phyloP scores from a whole-genome alignment of 306 rosid genomes.

The Mimosa pudica region DNA sequence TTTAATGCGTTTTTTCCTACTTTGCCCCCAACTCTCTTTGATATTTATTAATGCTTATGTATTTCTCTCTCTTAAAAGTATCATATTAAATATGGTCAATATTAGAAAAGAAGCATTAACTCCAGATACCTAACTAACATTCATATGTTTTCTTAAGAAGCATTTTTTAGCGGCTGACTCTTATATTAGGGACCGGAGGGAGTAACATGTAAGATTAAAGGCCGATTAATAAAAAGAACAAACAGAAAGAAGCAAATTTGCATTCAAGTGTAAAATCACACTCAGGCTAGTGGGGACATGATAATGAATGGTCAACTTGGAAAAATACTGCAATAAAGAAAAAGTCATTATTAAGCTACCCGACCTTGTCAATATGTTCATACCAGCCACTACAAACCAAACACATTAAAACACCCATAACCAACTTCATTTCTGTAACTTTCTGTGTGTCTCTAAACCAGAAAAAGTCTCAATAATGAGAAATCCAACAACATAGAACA shows the following conservation, averaged over 20 bases:
- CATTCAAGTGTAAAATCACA: not conserved
- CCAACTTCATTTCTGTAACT: not conserved
- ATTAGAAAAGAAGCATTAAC: too few relatives aligned
- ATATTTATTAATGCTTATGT: too few relatives aligned
- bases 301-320: slow-evolving; percentile 40
- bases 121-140: too few relatives aligned
- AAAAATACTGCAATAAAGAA: slow-evolving; percentile 32
- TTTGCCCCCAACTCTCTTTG: too few relatives aligned
- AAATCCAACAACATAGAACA: slow-evolving; percentile 1
- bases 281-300: not conserved
- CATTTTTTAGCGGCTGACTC: too few relatives aligned
- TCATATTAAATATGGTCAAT: too few relatives aligned
- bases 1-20: too few relatives aligned
- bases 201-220: not conserved
- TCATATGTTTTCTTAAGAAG: too few relatives aligned
- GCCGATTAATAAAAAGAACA: not conserved
- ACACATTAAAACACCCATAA: slow-evolving; percentile 29
- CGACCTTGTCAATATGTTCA: slow-evolving; percentile 28
- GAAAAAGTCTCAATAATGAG: slow-evolving; percentile 26
- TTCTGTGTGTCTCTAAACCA: slow-evolving; percentile 1
- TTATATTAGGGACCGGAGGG: too few relatives aligned
- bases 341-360: slow-evolving; percentile 33
- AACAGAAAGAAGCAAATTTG: not conserved
- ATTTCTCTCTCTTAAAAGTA: too few relatives aligned
- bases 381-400: slow-evolving; percentile 34